These are phyloP conservation scores for Microcyclospora pomicola DNA, from an alignment of 2,329 filamentous ascomycete species.

Conservation along the genomic window DNA sequence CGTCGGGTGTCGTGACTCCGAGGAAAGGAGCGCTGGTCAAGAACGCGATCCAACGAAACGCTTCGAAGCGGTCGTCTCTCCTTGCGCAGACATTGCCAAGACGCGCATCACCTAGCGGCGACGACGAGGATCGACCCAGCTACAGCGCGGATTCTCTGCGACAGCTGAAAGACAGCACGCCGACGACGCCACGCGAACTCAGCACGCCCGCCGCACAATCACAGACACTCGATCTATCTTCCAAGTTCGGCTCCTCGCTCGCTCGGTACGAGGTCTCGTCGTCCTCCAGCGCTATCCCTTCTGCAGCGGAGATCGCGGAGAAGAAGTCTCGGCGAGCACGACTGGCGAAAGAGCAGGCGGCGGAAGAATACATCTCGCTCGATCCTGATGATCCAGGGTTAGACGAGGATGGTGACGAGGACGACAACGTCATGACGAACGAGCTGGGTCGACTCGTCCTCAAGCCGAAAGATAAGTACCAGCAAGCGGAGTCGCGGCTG, in stretches of 20 bases:
- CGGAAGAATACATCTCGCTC: slow-evolving; percentile 48
- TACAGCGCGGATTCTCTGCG: slow-evolving; percentile 81
- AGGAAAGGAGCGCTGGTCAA: slow-evolving; percentile 51
- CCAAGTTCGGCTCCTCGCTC: slow-evolving; percentile 42
- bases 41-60: slow-evolving; percentile 53
- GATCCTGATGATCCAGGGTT: slow-evolving; percentile 41
- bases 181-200: slow-evolving; percentile 60
- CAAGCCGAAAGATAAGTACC: slow-evolving; percentile 46
- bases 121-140: slow-evolving; percentile 55
- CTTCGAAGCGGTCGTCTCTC: slow-evolving; percentile 39
- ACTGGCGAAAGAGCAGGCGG: slow-evolving; percentile 51
- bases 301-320: slow-evolving; percentile 72
- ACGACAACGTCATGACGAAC: slow-evolving; percentile 26
- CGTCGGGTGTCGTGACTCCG: slow-evolving; percentile 42
- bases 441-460: slow-evolving; percentile 32
- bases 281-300: slow-evolving; percentile 47
- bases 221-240: slow-evolving; percentile 31
- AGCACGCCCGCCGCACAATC: slow-evolving; percentile 28
- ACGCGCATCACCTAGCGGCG: slow-evolving; percentile 37
- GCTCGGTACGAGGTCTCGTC: slow-evolving; percentile 16
- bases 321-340: slow-evolving; percentile 83
- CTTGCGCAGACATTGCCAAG: slow-evolving; percentile 37
- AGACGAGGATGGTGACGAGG: slow-evolving; percentile 23
- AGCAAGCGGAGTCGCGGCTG: slow-evolving; percentile 48
- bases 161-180: slow-evolving; percentile 74